Percentiles rank a stretch among this genome's conserved stretches.
These are phyloP conservation scores for Echeveria elegans DNA, from an alignment of 164 flowering plant species.

Conservation along the genomic window DNA sequence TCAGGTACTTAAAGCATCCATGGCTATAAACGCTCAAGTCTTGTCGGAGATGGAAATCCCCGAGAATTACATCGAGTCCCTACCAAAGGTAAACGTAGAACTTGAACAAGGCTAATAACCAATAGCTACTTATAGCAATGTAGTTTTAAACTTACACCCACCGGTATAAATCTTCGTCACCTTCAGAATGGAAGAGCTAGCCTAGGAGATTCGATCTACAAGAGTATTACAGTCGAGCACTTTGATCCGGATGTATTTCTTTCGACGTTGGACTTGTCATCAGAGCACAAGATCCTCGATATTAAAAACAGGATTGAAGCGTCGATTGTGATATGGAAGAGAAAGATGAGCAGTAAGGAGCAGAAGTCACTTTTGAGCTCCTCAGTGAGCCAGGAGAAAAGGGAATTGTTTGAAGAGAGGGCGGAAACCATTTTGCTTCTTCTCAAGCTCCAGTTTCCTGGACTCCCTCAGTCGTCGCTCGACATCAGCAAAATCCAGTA, in stretches of 20 bases:
- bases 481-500: slow-evolving; percentile 5
- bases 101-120: background rate
- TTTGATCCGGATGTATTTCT: background rate
- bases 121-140: background rate
- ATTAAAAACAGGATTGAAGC: background rate
- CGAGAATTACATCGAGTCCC: background rate
- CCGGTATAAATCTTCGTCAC: too few relatives aligned
- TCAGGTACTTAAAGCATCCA: slow-evolving; percentile 4
- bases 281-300: background rate
- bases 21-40: background rate
- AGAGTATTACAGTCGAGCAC: background rate
- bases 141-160: too few relatives aligned
- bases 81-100: background rate
- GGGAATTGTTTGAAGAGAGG: slow-evolving; percentile 3
- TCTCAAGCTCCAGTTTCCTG: background rate
- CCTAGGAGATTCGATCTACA: background rate
- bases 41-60: background rate
- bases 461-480: background rate
- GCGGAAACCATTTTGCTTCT: background rate
- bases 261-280: background rate
- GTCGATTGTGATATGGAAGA: background rate
- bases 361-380: background rate
- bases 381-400: slow-evolving; percentile 3
- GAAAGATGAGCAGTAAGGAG: background rate
- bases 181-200: background rate